These are phyloP conservation scores for Cyphellophora europaea DNA, from an alignment of 2,329 filamentous ascomycete species.

Conservation along the genomic window DNA sequence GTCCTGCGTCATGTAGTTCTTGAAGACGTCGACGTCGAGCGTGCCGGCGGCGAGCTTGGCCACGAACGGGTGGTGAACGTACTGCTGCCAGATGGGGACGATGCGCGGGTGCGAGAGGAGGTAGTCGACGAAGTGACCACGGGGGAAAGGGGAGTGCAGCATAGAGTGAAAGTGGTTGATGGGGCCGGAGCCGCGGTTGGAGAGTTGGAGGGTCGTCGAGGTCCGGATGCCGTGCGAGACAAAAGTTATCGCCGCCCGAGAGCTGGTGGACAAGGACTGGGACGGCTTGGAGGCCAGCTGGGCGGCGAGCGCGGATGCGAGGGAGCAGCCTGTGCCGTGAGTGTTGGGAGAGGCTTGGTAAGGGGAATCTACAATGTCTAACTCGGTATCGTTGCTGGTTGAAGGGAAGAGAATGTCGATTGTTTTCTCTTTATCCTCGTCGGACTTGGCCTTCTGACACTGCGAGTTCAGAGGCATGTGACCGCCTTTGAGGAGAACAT, in stretches of 20 bases:
- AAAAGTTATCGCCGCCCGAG: conserved; percentile 46
- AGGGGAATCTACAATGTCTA: conserved; percentile 56
- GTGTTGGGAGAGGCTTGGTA: conserved; percentile 72
- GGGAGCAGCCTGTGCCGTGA: conserved; percentile 88
- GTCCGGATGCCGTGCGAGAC: conserved; percentile 53
- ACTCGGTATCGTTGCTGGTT: conserved; percentile 39
- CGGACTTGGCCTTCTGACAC: conserved; percentile 46
- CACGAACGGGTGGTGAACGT: conserved; percentile 77
- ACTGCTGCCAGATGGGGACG: conserved; percentile 61
- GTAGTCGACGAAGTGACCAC: conserved; percentile 74
- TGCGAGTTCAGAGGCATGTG: conserved; percentile 69
- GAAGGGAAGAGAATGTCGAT: conserved; percentile 60
- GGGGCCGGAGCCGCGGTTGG: conserved; percentile 46
- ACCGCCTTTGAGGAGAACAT: conserved; percentile 82
- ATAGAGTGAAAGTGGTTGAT: conserved; percentile 60
- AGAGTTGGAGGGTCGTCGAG: conserved; percentile 37
- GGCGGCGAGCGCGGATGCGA: conserved; percentile 66
- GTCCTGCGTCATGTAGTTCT: conserved; percentile 82
- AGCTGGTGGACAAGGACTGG: background rate
- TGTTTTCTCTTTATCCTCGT: conserved; percentile 55
- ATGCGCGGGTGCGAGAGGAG: conserved; percentile 67
- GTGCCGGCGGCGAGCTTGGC: conserved; percentile 64
- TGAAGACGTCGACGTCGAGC: conserved; percentile 68
- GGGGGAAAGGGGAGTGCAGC: conserved; percentile 48
- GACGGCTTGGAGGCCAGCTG: conserved; percentile 38